phyloP scores from a whole-genome alignment of 75 land plant genomes.

The Gnetum montanum region DNA sequence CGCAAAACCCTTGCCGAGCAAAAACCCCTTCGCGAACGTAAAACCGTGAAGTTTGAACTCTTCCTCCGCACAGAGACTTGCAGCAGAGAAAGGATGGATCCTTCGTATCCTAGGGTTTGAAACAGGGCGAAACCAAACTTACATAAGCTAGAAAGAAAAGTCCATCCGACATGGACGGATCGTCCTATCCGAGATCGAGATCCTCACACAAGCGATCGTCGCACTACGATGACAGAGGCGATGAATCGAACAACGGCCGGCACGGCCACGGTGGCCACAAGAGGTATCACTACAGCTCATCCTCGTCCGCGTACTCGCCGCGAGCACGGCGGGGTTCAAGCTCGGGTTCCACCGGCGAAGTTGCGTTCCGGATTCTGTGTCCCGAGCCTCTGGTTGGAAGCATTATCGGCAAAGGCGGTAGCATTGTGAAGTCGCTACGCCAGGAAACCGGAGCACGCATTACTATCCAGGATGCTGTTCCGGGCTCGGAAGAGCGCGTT shows the following conservation, averaged over 20 bases:
- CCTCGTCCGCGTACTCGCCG: background rate
- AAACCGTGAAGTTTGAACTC: too few relatives aligned
- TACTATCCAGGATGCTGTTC: slow-evolving; percentile 44
- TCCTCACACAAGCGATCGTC: background rate
- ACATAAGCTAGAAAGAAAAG: too few relatives aligned
- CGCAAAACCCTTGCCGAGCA: too few relatives aligned
- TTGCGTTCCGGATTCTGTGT: slow-evolving; percentile 58
- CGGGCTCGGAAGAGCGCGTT: slow-evolving; percentile 69
- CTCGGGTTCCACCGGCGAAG: background rate
- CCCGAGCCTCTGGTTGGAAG: slow-evolving; percentile 54
- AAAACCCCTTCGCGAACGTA: too few relatives aligned
- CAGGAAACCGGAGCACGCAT: slow-evolving; percentile 82
- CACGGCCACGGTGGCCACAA: slow-evolving; percentile 7
- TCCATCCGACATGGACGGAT: slow-evolving; percentile 7
- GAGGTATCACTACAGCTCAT: background rate
- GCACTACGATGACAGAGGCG: slow-evolving; percentile 7
- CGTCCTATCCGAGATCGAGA: slow-evolving; percentile 7
- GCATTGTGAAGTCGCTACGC: slow-evolving; percentile 53
- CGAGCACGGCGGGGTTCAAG: background rate
- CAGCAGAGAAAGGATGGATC: too few relatives aligned
- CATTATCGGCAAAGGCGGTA: slow-evolving; percentile 77
- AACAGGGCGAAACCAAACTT: too few relatives aligned
- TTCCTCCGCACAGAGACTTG: too few relatives aligned
- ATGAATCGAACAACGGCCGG: background rate
- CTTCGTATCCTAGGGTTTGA: too few relatives aligned